Conservation (phyloP, 2,329 filamentous ascomycete genomes). For the Phialophora verrucosa region DNA sequence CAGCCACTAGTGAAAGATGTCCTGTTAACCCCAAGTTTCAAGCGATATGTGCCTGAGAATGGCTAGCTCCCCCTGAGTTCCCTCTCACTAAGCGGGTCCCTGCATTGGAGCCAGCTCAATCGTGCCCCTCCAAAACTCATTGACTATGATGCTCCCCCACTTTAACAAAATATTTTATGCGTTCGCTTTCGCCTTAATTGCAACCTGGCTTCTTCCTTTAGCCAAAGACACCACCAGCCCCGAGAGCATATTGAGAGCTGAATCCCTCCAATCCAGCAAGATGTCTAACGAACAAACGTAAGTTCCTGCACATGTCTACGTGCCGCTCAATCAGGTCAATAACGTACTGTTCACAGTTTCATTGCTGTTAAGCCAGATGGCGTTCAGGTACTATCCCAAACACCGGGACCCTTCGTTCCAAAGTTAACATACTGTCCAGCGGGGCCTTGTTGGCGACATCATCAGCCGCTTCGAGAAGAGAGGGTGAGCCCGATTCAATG, state of each 20-base stretch:
- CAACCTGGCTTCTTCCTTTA: conserved; percentile 35
- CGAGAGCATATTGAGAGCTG: conserved; percentile 29
- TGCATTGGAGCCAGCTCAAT: conserved; percentile 21
- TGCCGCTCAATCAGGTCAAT: neutral
- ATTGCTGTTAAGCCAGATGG: conserved; percentile 99
- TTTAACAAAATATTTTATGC: conserved; percentile 31
- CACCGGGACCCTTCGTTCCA: conserved; percentile 31
- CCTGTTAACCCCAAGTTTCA: conserved; percentile 12
- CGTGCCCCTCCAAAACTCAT: conserved; percentile 13
- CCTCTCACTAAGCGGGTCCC: conserved; percentile 23
- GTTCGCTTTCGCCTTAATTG: conserved; percentile 39
- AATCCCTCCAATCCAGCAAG: conserved; percentile 45
- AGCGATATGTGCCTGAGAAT: conserved; percentile 14
- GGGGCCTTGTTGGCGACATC: conserved; percentile 97
- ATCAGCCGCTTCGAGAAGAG: conserved; percentile 97
- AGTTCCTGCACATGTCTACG: conserved; percentile 46
- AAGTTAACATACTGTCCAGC: conserved; percentile 59
- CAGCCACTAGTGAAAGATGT: conserved; percentile 23
- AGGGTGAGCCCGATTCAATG: conserved; percentile 53
- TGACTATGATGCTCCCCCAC: conserved; percentile 20
- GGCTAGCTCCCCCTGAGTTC: conserved; percentile 16
- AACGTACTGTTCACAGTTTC: conserved; percentile 68
- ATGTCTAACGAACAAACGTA: conserved; percentile 90
- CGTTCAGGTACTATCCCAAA: conserved; percentile 75
- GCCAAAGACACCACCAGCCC: conserved; percentile 34